Evolutionary conservation across 2,329 filamentous ascomycete species (phyloP), one percentile per base, ranked within the genome.

Genomic region (Sarocladium brachiariae): DNA sequence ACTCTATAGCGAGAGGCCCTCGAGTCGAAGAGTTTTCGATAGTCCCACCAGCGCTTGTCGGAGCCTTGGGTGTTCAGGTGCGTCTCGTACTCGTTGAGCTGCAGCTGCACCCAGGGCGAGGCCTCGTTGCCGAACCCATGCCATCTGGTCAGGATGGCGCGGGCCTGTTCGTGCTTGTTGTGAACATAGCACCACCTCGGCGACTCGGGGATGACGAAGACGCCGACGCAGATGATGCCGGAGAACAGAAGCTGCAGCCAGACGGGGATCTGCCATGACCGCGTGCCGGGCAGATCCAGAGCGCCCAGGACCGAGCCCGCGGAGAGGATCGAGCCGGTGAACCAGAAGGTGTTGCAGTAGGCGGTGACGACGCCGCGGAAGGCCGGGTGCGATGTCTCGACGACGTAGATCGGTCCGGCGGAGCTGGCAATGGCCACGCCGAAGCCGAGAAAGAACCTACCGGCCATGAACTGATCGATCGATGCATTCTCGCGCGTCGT

Each of bases 401-500:
- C 66, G 16, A 74, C 70, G 56, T 74, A 75, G 58, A 69, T 70
- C 21, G 71, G 71, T 5, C 69, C 70, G 16, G 72, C 70, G 9
- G 70, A 65, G 6, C 69, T 67, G 16, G 70, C 69, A 54, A 76
- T 70, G 37, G 70, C 68, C 23, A 75, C 72, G 49, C 61, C 61
- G 31, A 62, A 83, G 50, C 81, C 81, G 2, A 84, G 73, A 18
- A 84, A 63, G 64, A 84, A 83, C 24, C 79, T 73, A n/a, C 79
- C 79, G 38, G 72, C 74, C 62, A 76, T 72, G 57, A 76, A 77
- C 51, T 74, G 70, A 9, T 63, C 63, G 52, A 58, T 14, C 6
- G 45, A 48, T 14, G 25, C 45, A 14, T 31, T 48, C 10, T 23
- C 21, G 11, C 33, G 46, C 2, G 46, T 37, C 19, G 18, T 23